A percentile compares a stretch with the other conserved stretches of the same genome.
phyloP scores from a whole-genome alignment of 257 asterid genomes.

The Apocynum venetum region DNA sequence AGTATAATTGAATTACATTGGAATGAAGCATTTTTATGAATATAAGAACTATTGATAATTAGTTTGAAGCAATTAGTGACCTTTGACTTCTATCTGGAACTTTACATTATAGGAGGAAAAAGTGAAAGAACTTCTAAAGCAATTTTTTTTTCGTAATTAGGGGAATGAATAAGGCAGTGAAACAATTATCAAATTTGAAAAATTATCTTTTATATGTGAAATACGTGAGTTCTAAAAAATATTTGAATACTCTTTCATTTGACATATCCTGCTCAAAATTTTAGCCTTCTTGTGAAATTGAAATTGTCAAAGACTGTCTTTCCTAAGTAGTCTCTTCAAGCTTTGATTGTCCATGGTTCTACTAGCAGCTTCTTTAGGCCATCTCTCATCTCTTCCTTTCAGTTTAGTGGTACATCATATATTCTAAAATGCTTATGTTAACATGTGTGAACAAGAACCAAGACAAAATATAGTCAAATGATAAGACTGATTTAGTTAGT shows the following conservation, averaged over 20 bases:
- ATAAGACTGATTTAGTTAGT: background rate
- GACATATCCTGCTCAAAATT: too few species aligned
- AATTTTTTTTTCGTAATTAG: background rate
- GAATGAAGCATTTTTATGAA: background rate
- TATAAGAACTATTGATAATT: background rate
- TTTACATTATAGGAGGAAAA: background rate
- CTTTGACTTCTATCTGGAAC: background rate
- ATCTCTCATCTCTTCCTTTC: background rate
- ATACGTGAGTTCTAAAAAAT: background rate
- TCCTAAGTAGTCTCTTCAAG: too few species aligned
- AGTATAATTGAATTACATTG: background rate
- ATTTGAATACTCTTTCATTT: background rate
- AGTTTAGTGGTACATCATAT: too few species aligned
- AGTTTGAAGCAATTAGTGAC: background rate
- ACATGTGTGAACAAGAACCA: background rate
- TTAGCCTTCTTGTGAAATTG: too few species aligned
- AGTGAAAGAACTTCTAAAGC: background rate
- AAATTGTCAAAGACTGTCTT: too few species aligned
- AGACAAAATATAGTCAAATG: background rate
- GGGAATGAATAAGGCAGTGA: background rate
- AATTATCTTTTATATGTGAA: background rate
- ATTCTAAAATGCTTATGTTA: background rate
- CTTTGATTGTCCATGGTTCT: too few species aligned
- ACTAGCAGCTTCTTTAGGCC: background rate
- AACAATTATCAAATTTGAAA: background rate